Conservation (phyloP, 345 rosid genomes). For the Aquilaria sinensis region DNA sequence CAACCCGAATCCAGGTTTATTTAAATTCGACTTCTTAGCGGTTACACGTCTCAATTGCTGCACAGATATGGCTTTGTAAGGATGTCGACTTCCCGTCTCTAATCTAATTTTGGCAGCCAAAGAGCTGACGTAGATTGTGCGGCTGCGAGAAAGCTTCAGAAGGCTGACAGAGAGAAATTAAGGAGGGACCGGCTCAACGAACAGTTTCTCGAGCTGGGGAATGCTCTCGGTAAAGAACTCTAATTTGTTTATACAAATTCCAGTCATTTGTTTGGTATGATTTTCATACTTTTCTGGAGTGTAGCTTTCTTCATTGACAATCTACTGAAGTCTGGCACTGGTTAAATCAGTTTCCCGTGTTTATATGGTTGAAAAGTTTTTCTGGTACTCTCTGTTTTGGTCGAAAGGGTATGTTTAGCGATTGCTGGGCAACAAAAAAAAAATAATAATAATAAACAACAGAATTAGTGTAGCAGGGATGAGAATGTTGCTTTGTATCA, state of each 20-base stretch:
- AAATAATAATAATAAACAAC: too few species aligned
- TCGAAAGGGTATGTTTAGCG: too few species aligned
- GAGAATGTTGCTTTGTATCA: too few species aligned
- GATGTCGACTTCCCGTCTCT: neutral
- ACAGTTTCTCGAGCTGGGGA: conserved; percentile 75
- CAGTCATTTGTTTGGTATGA: conserved; percentile 6
- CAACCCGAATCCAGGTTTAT: conserved; percentile 22
- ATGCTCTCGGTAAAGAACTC: conserved; percentile 49
- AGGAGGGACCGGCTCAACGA: conserved; percentile 90
- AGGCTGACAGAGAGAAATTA: conserved; percentile 88
- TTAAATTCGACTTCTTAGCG: too few species aligned
- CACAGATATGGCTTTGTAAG: neutral
- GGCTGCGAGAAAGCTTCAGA: conserved; percentile 63
- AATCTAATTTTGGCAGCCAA: conserved; percentile 23
- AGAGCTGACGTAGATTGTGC: conserved; percentile 27
- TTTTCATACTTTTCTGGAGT: too few species aligned
- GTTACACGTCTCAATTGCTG: neutral
- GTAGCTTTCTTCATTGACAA: too few species aligned
- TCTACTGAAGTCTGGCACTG: too few species aligned
- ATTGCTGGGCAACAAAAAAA: too few species aligned
- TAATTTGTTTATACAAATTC: neutral
- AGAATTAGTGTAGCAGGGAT: too few species aligned
- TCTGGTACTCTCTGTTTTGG: too few species aligned
- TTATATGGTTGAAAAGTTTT: too few species aligned
- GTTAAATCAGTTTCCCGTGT: too few species aligned